These are phyloP conservation scores for Paraphaeosphaeria sporulosa DNA, from an alignment of 2,329 filamentous ascomycete genomes.

Conservation along the genomic window DNA sequence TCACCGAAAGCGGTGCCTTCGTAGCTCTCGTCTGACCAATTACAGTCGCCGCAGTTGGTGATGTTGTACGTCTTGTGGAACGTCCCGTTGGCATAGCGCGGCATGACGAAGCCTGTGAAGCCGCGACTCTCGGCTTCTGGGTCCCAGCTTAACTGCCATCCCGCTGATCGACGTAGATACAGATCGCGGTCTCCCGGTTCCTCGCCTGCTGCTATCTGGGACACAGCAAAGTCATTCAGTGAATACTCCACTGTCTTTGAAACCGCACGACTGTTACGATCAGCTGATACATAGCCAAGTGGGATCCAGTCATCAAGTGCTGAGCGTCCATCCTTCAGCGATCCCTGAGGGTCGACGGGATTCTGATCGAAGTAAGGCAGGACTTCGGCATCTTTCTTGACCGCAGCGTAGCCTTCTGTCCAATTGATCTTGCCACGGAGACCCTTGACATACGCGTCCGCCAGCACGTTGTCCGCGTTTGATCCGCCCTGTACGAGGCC, in stretches of 20 bases:
- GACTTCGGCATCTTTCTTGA: slow-evolving; percentile 75
- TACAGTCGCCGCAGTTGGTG: slow-evolving; percentile 51
- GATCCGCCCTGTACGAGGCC: slow-evolving; percentile 55
- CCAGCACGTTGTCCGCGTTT: slow-evolving; percentile 59
- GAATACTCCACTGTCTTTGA: slow-evolving; percentile 54
- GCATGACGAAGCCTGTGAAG: slow-evolving; percentile 49
- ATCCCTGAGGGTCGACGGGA: slow-evolving; percentile 44
- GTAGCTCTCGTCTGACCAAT: slow-evolving; percentile 52
- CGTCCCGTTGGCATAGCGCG: slow-evolving; percentile 44
- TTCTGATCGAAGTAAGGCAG: slow-evolving; percentile 46
- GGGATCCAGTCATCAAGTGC: slow-evolving; percentile 55
- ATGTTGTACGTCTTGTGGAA: slow-evolving; percentile 52
- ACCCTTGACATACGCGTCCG: slow-evolving; percentile 73
- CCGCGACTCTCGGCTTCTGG: slow-evolving; percentile 45
- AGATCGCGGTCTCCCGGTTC: slow-evolving; percentile 50
- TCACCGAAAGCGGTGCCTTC: slow-evolving; percentile 51
- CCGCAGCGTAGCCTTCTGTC: slow-evolving; percentile 73
- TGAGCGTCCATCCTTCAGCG: slow-evolving; percentile 53
- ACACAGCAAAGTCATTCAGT: slow-evolving; percentile 54
- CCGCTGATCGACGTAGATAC: slow-evolving; percentile 50
- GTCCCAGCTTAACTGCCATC: slow-evolving; percentile 55
- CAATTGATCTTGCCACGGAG: slow-evolving; percentile 70
- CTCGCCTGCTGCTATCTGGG: slow-evolving; percentile 50
- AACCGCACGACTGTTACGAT: slow-evolving; percentile 47
- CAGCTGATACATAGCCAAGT: slow-evolving; percentile 51